These are phyloP conservation scores for Secale cereale DNA, from an alignment of 176 grass and related monocot species.

Conservation along the genomic window DNA sequence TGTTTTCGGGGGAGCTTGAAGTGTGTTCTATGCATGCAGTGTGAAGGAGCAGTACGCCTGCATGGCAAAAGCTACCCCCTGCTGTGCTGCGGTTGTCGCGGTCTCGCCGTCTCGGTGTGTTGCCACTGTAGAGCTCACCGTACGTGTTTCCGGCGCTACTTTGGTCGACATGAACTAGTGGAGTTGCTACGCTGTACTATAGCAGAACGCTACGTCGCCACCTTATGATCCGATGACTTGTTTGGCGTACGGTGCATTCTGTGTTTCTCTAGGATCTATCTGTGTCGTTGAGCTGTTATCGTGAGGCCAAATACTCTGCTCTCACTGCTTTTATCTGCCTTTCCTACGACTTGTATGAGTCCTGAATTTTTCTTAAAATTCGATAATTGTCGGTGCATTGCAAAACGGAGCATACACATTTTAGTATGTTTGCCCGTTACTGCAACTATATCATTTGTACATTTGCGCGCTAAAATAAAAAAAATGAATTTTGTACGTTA, in stretches of 20 bases:
- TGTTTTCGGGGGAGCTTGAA: not conserved
- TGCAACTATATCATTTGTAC: no score
- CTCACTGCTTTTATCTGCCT: not conserved
- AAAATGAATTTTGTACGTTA: no score
- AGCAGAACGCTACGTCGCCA: no score
- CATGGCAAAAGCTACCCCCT: not conserved
- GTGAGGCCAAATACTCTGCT: not conserved
- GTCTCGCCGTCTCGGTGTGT: not conserved
- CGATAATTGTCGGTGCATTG: no score
- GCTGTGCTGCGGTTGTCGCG: not conserved
- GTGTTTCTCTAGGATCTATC: not conserved
- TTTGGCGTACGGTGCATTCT: not conserved
- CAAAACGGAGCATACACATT: no score
- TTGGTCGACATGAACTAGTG: not conserved
- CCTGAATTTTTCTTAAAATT: no score
- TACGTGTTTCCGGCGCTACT: not conserved
- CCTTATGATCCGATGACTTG: not conserved
- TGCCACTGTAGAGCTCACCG: not conserved
- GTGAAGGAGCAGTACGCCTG: not conserved
- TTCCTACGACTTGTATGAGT: not conserved
- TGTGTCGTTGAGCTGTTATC: not conserved
- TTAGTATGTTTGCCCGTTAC: no score
- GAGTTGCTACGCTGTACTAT: not conserved
- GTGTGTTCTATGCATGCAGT: not conserved
- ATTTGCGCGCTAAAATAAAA: no score